Base-by-base conservation (phyloP, 495 filamentous ascomycete genomes). In the Extremus antarcticus region DNA sequence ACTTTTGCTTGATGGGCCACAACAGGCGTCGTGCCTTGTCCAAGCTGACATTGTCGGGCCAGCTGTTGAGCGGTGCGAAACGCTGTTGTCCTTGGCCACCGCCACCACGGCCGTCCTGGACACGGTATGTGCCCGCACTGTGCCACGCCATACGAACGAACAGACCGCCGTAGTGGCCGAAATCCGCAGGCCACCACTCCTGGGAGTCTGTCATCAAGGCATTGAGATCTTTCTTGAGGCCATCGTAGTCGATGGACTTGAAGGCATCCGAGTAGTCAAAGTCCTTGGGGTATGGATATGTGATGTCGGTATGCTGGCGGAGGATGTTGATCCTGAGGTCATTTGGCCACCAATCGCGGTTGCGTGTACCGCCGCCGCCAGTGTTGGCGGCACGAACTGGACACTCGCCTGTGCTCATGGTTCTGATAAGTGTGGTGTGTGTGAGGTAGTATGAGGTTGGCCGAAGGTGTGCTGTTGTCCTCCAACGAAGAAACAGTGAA, bases 1-100 rank as follows among this genome's bases (percentile, higher is more conserved):
- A 87, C 75, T 87, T 87, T 62, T 86, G 82, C 74, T 87, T 87
- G 71, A 87, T 79, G 62, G 84, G 84, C 84, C 84, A 87, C 51
- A 87, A 68, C 55, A 87, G 77, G 57, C 84, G 83, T 50, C 84
- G 84, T 35, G 82, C 83, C 77, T 87, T 87, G 77, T 87, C 84
- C 47, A 87, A 76, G 61, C 74, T 79, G 57, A 80, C 82, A 58
- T 87, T 87, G 71, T 87, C 84, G 54, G 84, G 84, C 84, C 84
- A 87, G 73, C 79, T 83, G 80, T 87, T 87, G 62, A 87, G 78
- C 11, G 84, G 84, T 16, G 84, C 83, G 59, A 87, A 86, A 29
- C 84, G 79, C 70, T 87, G 84, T 70, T 86, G 82, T 23, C 81
- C 84, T 62, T 78, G 70, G 41, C 83, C 83, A 62, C 81, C 83